Percentiles rank a stretch among this genome's conserved stretches.
Conservation (phyloP, 352 stramenopile species). For the Peronospora belbahrii region DNA sequence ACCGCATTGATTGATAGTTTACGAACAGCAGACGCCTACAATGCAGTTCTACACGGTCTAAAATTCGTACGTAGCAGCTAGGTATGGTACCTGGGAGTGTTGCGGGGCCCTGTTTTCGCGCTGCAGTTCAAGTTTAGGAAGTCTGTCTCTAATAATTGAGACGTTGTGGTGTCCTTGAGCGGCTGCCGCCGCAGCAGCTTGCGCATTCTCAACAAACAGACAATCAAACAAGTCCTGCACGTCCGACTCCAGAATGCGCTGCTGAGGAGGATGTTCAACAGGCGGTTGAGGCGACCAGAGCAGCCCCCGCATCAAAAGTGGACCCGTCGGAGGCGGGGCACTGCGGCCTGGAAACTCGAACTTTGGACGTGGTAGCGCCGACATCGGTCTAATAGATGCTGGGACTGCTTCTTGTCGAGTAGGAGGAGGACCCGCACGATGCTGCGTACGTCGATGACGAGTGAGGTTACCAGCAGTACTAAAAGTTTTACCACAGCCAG, state of each 20-base stretch:
- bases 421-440: slow-evolving; percentile 23
- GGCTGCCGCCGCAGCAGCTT: slow-evolving; percentile 16
- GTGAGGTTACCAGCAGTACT: slow-evolving; percentile 58
- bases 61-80: slow-evolving; percentile 33
- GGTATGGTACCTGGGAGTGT: slow-evolving; percentile 20
- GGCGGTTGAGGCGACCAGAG: slow-evolving; percentile 23
- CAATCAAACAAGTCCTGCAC: slow-evolving; percentile 41
- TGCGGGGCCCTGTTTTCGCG: slow-evolving; percentile 13
- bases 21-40: slow-evolving; percentile 19
- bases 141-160: slow-evolving; percentile 21
- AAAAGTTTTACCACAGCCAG: slow-evolving; percentile 51
- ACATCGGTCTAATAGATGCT: not conserved
- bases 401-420: slow-evolving; percentile 3
- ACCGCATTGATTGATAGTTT: slow-evolving; percentile 26
- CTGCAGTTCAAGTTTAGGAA: slow-evolving; percentile 22
- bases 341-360: slow-evolving; percentile 23
- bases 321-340: slow-evolving; percentile 14
- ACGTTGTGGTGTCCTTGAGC: slow-evolving; percentile 26
- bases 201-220: slow-evolving; percentile 32
- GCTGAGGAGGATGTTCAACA: slow-evolving; percentile 17
- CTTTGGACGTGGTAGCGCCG: slow-evolving; percentile 19
- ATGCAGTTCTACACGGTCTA: slow-evolving; percentile 19
- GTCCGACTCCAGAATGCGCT: slow-evolving; percentile 32
- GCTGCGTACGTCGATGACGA: slow-evolving; percentile 50
- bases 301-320: slow-evolving; percentile 28